phyloP scores from a whole-genome alignment of 208 protist species.

The Wallacemonas rigidus region DNA sequence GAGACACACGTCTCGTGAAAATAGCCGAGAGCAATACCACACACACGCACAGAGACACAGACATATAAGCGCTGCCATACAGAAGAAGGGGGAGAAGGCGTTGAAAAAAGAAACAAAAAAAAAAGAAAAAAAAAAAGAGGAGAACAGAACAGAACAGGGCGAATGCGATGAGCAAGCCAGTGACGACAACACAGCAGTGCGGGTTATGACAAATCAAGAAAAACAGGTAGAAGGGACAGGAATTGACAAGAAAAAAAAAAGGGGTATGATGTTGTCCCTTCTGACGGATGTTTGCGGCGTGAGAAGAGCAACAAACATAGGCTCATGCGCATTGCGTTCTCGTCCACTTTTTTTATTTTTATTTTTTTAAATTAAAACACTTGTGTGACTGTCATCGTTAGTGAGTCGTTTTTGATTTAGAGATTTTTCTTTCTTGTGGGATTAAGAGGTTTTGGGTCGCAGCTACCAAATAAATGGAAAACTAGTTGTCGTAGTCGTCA shows the following conservation, averaged over 20 bases:
- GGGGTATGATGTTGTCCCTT: conserved; percentile 17
- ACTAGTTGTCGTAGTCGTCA: too few relatives aligned
- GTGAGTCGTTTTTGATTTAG: too few relatives aligned
- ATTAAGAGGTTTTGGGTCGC: too few relatives aligned
- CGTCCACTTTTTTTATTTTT: neutral
- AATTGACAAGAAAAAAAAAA: neutral
- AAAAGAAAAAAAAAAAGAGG: conserved; percentile 16
- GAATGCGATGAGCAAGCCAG: neutral
- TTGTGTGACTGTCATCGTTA: too few relatives aligned
- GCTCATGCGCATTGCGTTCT: too few relatives aligned
- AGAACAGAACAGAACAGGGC: neutral
- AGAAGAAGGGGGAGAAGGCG: neutral
- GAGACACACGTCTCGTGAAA: too few relatives aligned
- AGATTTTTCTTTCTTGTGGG: too few relatives aligned
- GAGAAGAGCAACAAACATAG: neutral
- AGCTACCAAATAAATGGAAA: too few relatives aligned
- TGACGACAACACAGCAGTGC: too few relatives aligned
- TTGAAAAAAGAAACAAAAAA: neutral
- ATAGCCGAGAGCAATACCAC: too few relatives aligned
- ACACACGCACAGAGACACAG: too few relatives aligned
- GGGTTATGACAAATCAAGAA: neutral
- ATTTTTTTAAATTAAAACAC: neutral
- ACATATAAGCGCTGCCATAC: too few relatives aligned
- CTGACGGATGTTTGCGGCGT: neutral
- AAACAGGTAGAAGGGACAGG: neutral